Evolutionary conservation across 345 rosid genomes (phyloP).

Genomic region (Hevea brasiliensis): DNA sequence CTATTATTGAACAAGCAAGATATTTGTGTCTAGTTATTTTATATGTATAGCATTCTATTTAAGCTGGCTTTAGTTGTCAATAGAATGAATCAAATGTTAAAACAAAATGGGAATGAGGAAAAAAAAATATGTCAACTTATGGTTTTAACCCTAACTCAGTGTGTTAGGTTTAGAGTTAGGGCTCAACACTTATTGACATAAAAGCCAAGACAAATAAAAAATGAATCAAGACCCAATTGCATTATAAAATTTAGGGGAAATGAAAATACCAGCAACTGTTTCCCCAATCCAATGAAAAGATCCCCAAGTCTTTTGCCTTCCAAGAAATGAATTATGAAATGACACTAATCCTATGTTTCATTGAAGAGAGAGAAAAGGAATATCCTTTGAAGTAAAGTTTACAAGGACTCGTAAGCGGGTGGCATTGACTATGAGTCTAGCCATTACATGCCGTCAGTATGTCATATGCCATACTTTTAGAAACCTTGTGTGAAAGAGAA

Average conservation of each 20-base stretch:
- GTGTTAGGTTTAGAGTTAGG: neutral
- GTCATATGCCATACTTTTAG: neutral
- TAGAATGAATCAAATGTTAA: neutral
- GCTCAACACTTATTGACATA: no score
- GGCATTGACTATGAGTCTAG: neutral
- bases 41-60: neutral
- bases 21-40: neutral
- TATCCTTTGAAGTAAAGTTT: neutral
- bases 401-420: neutral
- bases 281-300: no score
- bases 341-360: neutral
- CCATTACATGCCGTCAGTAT: neutral
- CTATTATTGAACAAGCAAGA: neutral
- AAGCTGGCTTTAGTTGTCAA: neutral
- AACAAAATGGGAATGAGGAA: neutral
- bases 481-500: neutral
- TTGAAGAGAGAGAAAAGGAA: neutral
- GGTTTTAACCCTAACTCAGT: neutral
- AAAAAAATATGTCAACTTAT: neutral
- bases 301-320: no score
- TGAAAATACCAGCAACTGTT: no score
- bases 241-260: no score
- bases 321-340: no score
- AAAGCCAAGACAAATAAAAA: no score
- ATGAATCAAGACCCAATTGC: no score